Percentiles rank a stretch among this genome's conserved stretches.
phyloP scores from a whole-genome alignment of 257 asterid genomes.

The Solanum okadae region DNA sequence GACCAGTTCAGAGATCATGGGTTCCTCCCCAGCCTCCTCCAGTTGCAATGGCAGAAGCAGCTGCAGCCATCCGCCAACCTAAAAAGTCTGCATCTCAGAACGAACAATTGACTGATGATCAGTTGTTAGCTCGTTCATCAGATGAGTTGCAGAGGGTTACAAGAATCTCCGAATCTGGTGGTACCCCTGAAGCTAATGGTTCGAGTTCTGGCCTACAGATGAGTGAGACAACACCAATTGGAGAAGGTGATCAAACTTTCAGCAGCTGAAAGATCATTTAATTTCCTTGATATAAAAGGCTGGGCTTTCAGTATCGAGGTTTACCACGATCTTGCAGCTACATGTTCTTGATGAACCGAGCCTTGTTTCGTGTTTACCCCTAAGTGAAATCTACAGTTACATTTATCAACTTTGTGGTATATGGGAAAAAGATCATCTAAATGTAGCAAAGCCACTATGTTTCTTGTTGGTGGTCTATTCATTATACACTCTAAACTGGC shows the following conservation, averaged over 20 bases:
- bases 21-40: constrained; percentile 97
- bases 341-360: not conserved
- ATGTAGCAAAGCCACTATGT: not conserved
- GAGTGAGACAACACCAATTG: constrained; percentile 37
- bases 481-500: not conserved
- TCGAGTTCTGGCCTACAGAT: constrained; percentile 22
- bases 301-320: not conserved
- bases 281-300: not conserved
- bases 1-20: constrained; percentile 65
- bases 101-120: constrained; percentile 54
- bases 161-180: constrained; percentile 65
- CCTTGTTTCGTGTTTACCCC: not conserved
- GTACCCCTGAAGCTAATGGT: constrained; percentile 31
- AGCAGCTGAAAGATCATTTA: not conserved
- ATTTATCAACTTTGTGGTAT: not conserved
- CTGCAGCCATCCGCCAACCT: constrained; percentile 91
- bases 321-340: not conserved
- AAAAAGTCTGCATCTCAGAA: constrained; percentile 45
- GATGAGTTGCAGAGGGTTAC: constrained; percentile 73
- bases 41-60: constrained; percentile 87
- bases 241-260: constrained; percentile 13
- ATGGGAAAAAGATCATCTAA: not conserved
- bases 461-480: not conserved
- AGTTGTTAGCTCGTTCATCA: constrained; percentile 37
- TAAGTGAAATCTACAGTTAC: not conserved